Evolutionary conservation across 2,329 filamentous ascomycete genomes (phyloP).

Genomic region (Fusarium poae): DNA sequence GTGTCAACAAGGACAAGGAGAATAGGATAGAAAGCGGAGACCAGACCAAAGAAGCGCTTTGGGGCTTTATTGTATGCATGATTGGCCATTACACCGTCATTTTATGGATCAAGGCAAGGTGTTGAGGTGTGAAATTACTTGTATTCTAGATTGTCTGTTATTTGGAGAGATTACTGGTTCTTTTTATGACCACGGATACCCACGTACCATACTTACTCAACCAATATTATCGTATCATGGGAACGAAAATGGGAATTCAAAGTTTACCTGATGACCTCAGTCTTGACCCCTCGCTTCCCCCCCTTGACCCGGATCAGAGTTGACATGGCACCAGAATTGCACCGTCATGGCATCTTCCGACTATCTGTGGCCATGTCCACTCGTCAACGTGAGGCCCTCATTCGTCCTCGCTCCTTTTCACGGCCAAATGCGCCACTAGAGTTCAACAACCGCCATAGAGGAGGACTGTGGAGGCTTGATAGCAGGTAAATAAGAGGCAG

Average conservation of each 20-base stretch:
- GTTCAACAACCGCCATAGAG: slow-evolving; percentile 10
- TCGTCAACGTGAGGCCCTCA: slow-evolving; percentile 11
- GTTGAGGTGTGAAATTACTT: slow-evolving; percentile 43
- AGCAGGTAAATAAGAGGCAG: slow-evolving; percentile 1
- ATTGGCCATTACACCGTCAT: slow-evolving; percentile 16
- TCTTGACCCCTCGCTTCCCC: neutral
- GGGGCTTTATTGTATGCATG: slow-evolving; percentile 13
- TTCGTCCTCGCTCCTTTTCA: slow-evolving; percentile 38
- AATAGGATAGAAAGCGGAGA: neutral
- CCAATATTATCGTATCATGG: slow-evolving; percentile 8
- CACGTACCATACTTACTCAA: slow-evolving; percentile 11
- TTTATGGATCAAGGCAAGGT: slow-evolving; percentile 36
- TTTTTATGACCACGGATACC: slow-evolving; percentile 41
- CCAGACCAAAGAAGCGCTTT: neutral
- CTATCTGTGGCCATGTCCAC: neutral
- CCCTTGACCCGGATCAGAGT: neutral
- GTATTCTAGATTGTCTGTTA: slow-evolving; percentile 38
- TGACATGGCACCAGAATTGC: neutral
- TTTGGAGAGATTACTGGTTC: slow-evolving; percentile 9
- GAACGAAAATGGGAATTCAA: slow-evolving; percentile 26
- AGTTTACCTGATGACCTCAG: slow-evolving; percentile 19
- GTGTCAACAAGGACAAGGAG: neutral
- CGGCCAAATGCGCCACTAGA: slow-evolving; percentile 32
- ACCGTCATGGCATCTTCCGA: slow-evolving; percentile 10
- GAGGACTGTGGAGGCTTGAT: neutral